Conservation (phyloP, 805 yeast genomes). For the Debaryomyces hansenii region DNA sequence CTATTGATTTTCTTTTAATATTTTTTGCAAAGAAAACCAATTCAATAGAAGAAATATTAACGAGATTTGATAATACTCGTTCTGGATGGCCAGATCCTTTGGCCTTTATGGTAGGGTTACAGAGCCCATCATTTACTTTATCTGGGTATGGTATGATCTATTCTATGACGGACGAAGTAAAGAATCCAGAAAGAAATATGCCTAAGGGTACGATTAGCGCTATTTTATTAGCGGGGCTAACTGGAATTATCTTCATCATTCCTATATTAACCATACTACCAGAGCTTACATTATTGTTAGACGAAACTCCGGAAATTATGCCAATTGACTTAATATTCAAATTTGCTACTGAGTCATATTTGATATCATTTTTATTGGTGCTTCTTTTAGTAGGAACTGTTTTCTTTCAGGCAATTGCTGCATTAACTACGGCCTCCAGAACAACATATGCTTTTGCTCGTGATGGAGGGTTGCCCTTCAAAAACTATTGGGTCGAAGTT, state of each 20-base stretch:
- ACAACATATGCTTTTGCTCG: conserved; percentile 81
- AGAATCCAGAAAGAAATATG: conserved; percentile 68
- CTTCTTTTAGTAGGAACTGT: conserved; percentile 68
- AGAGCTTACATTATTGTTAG: conserved; percentile 55
- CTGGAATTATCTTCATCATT: conserved; percentile 69
- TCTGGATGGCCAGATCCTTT: conserved; percentile 75
- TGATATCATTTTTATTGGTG: conserved; percentile 69
- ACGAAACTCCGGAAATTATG: conserved; percentile 61
- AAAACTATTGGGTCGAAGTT: conserved; percentile 64
- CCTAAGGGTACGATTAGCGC: conserved; percentile 73
- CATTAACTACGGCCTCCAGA: conserved; percentile 79
- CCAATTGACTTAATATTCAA: conserved; percentile 80
- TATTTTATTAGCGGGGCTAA: conserved; percentile 61
- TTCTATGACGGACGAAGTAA: conserved; percentile 80
- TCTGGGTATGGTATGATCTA: conserved; percentile 84
- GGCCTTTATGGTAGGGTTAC: conserved; percentile 76
- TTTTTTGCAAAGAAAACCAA: conserved; percentile 60
- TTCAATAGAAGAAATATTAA: conserved; percentile 56
- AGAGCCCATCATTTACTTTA: conserved; percentile 74
- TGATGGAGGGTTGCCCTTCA: conserved; percentile 76
- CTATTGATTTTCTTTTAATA: conserved; percentile 63
- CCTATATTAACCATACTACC: conserved; percentile 76
- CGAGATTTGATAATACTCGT: conserved; percentile 66
- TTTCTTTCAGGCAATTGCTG: conserved; percentile 74
- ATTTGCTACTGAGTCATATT: conserved; percentile 62